phyloP scores from a whole-genome alignment of 2,329 filamentous ascomycete genomes.

The Eutypa lata region DNA sequence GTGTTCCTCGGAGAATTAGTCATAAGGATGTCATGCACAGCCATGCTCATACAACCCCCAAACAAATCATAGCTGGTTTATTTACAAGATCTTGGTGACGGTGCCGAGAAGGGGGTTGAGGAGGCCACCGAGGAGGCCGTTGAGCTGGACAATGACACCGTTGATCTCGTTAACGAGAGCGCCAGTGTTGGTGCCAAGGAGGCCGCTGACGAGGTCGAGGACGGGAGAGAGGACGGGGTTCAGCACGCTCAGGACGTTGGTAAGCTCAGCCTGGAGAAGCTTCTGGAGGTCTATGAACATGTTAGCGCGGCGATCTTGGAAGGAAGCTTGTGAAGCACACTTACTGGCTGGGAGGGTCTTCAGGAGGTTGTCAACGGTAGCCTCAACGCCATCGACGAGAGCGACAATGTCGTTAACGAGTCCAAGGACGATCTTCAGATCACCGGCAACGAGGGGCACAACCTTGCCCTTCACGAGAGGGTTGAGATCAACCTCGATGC shows the following conservation, averaged over 20 bases:
- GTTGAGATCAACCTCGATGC: slow-evolving; percentile 3
- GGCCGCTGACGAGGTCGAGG: slow-evolving; percentile 16
- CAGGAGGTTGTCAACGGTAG: slow-evolving; percentile 13
- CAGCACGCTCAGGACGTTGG: slow-evolving; percentile 19
- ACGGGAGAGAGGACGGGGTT: slow-evolving; percentile 21
- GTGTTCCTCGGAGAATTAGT: too few species aligned
- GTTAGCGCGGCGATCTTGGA: slow-evolving; percentile 6
- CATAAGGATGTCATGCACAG: too few species aligned
- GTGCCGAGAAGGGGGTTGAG: slow-evolving; percentile 10
- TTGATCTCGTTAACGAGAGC: slow-evolving; percentile 16
- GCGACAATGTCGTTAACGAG: slow-evolving; percentile 18
- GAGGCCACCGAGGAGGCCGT: slow-evolving; percentile 13
- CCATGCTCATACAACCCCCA: background rate
- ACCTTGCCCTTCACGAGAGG: slow-evolving; percentile 16
- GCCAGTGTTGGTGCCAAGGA: slow-evolving; percentile 13
- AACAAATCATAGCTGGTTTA: background rate
- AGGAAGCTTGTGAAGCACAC: background rate
- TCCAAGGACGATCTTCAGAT: slow-evolving; percentile 19
- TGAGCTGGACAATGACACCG: slow-evolving; percentile 13
- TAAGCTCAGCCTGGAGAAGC: slow-evolving; percentile 24
- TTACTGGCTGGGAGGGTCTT: slow-evolving; percentile 16
- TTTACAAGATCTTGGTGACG: slow-evolving; percentile 11
- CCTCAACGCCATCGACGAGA: slow-evolving; percentile 20
- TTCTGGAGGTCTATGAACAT: slow-evolving; percentile 16
- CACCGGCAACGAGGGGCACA: slow-evolving; percentile 16